Conservation (phyloP, 1,139 yeast genomes). For the Blastobotrys proliferans region DNA sequence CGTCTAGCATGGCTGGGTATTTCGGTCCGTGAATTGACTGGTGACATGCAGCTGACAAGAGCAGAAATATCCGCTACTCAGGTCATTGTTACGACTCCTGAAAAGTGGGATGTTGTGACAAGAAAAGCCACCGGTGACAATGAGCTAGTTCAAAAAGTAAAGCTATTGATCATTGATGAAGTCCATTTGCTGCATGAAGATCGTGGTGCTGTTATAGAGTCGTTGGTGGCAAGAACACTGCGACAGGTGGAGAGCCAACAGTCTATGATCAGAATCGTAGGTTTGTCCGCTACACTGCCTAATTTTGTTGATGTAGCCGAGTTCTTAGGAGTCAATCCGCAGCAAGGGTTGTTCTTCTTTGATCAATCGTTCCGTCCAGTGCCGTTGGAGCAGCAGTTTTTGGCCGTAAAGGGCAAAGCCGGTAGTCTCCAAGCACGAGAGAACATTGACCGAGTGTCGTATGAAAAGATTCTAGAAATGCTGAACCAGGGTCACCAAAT, state of each 20-base stretch:
- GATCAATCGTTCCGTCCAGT: conserved; percentile 93
- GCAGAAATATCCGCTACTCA: conserved; percentile 83
- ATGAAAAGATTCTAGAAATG: conserved; percentile 69
- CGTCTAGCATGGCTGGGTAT: conserved; percentile 83
- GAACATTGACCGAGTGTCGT: conserved; percentile 70
- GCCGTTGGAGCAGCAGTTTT: conserved; percentile 80
- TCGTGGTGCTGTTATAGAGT: conserved; percentile 95
- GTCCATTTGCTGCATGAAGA: conserved; percentile 96
- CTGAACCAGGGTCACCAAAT: conserved; percentile 76
- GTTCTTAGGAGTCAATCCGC: conserved; percentile 84
- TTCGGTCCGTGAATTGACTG: conserved; percentile 84
- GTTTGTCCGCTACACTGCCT: conserved; percentile 94
- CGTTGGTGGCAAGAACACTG: conserved; percentile 89
- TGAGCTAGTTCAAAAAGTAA: conserved; percentile 81
- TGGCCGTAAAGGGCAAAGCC: conserved; percentile 87
- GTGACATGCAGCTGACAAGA: conserved; percentile 92
- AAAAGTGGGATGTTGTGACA: conserved; percentile 98
- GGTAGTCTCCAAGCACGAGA: conserved; percentile 69
- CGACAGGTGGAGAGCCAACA: conserved; percentile 93
- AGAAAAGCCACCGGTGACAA: conserved; percentile 83
- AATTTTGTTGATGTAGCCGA: conserved; percentile 94
- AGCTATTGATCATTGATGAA: conserved; percentile 85
- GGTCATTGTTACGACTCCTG: conserved; percentile 93
- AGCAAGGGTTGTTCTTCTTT: conserved; percentile 88
- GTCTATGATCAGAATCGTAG: conserved; percentile 92